Base-by-base conservation (phyloP, 352 stramenopile genomes). In the Pythium rishiriense region DNA sequence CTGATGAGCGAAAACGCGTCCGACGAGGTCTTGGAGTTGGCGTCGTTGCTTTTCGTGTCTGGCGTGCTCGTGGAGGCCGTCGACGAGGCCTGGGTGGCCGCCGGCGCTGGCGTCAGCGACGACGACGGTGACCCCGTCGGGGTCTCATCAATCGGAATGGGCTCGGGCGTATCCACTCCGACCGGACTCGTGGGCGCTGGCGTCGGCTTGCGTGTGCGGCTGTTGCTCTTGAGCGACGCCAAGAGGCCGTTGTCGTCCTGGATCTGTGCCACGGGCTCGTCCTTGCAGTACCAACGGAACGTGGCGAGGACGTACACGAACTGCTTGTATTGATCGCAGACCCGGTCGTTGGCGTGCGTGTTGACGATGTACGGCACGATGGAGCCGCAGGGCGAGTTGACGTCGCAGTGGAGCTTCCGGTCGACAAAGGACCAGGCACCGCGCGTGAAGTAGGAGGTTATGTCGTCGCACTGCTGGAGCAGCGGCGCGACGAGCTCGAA, bases 171-270 rank as follows among this genome's bases (percentile, higher is more conserved):
- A 26, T 42, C 48, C 3, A 12, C 45, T 28, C n/a, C 48, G 7
- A 54, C 48, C 8, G 28, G 28, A 6, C 26, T 11, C 48, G 48
- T 54, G 4, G 12, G 48, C 19, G 48, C 48, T 9, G 46, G 46
- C 46, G 46, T 52, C 22, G 46, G 46, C 46, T 52, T 52, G 24
- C 10, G 46, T 9, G 24, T 25, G 7, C 19, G 15, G 28, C 11
- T 24, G 24, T n/a, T 43, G 11, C 1, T 19, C 50, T 47, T 42
- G 21, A 59, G 52, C 4, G 41, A 42, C 12, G 29, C 55, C n/a
- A 62, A 14, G 12, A 62, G 42, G 3, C 55, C 55, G 19, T 62
- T 62, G 55, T 62, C 55, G 11, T 31, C 43, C 14, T n/a, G 4
- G 3, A 62, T n/a, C 1, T 21, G 46, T 15, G 29, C 55, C 19